Evolutionary conservation across 2,329 filamentous ascomycete species (phyloP), one percentile per base, ranked within the genome.

Genomic region (Thelonectria discophora): DNA sequence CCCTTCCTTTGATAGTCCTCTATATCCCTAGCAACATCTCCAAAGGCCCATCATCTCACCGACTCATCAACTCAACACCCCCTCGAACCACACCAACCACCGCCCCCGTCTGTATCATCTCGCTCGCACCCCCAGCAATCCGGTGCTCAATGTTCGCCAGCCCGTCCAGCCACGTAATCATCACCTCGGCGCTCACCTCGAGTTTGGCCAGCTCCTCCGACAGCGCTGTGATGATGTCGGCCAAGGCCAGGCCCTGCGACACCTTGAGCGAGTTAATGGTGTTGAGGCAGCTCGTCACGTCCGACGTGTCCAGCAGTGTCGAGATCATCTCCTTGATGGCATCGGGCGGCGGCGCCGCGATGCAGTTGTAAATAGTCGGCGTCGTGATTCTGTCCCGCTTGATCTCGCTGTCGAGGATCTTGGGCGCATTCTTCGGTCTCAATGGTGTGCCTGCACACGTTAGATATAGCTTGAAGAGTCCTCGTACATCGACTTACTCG

Each of bases 331-430:
- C 88, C 67, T 87, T 85, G 73, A 98, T 93, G 71, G 97, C 94
- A 21, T 90, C 88, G 1, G 95, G 95, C 68, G 96, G 94, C 4
- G 95, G 95, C 2, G 94, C 94, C 9, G 95, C 95, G 74, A 99
- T 97, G 78, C 95, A 99, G 77, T 93, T 94, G 82, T 97, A 99
- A 73, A 99, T 98, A 8, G 92, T 93, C 75, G 97, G 91, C 37
- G 91, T 97, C 68, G 97, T 97, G 68, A 92, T 86, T 62, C 70
- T 83, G 30, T 98, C 94, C 42, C 93, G 86, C 57, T 90, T 83
- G 27, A 94, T 87, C 55, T 89, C 84, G 78, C 86, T 82, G 64
- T 90, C 81, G 63, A 83, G 82, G 5, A 86, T 77, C 74, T 87
- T 88, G 32, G 88, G 84, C 2, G 79, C 84, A 69, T 86, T 81